Base-by-base conservation (phyloP, 2,329 filamentous ascomycete genomes). In the Orbilia ellipsospora region DNA sequence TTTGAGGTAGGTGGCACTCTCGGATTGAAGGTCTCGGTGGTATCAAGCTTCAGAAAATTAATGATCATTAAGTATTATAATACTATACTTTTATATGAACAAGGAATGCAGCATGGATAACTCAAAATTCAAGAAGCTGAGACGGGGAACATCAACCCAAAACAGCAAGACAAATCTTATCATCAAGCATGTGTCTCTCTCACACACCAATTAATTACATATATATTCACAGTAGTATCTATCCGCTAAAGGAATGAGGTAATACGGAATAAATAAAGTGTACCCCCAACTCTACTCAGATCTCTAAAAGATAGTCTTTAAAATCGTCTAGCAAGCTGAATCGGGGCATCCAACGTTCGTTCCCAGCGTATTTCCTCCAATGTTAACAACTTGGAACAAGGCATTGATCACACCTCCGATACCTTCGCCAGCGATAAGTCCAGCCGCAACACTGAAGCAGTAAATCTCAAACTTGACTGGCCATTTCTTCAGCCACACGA, bases 361-460 rank as follows among this genome's bases (percentile, higher is more conserved):
- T 12, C 84, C 85, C 67, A 85, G 83, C 0, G 80, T 79, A 50
- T 81, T 80, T 7, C 84, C 75, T 4, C 77, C 78, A 26, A 79
- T 72, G 7, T 77, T 77, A 12, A 77, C 84, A 62, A 86, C 82
- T 78, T 86, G 83, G 79, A 85, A 83, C 42, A 85, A 80, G 1
- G 88, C 88, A 77, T 88, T 88, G 70, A 90, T 80, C n/a, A 89
- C 87, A 77, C 88, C 88, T 40, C 88, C 88, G 64, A 89, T 85
- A 66, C 88, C 88, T 81, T 90, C 88, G 4, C 88, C 88, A 2
- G 88, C 88, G 80, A 89, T 89, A 77, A 88, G 83, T 55, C 88
- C 88, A 36, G 86, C 86, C 1, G 86, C 88, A 51, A 89, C 82
- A 8, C 87, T 87, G 78, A 88, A 90, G 12, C 86, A 86, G 78